Evolutionary conservation across 2,329 filamentous ascomycete genomes (phyloP), one percentile per base, ranked within the genome.

Genomic region (Epicoccum sorghinum): DNA sequence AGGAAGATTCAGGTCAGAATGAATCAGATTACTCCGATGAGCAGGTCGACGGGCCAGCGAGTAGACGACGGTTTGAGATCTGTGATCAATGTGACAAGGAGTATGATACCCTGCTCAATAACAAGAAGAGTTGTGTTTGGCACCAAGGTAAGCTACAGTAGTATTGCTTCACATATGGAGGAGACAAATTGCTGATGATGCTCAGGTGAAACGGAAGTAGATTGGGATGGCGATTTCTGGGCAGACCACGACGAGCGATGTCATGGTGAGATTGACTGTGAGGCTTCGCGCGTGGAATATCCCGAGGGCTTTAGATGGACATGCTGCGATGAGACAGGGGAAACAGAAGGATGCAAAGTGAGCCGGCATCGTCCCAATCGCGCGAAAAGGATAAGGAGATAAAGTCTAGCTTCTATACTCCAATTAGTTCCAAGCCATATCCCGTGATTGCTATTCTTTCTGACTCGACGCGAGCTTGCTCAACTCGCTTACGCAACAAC

Each of bases 241-340:
- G 65, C 53, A 3, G 68, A 75, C 42, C 58, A 66, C 12, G 70
- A 73, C 32, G 63, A 69, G 42, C 6, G 43, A 27, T 50, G 46
- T 37, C 67, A 74, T 29, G 71, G 72, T 1, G 8, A 27, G 1
- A 70, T 71, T 7, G 67, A 73, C 46, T 18, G 18, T 18, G 18
- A 18, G 18, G 18, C 18, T 18, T 18, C 55, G 25, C 57, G 60
- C 1, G 45, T 67, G 13, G 56, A 67, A 3, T 63, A 24, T 30
- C 67, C 69, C 0, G 59, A 70, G 8, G 67, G 65, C 25, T 72
- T 72, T 54, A 27, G 50, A 9, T 75, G 70, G 72, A 25, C 33
- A 14, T 74, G 71, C 44, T 74, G 70, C 47, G 43, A 61, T 1
- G 32, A 62, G 22, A 10, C 23, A 22, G 62, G 52, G 24, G 9